A percentile compares a stretch with the other conserved stretches of the same genome.
phyloP scores from a whole-genome alignment of 495 filamentous ascomycete genomes.

The Lophiotrema nucula region DNA sequence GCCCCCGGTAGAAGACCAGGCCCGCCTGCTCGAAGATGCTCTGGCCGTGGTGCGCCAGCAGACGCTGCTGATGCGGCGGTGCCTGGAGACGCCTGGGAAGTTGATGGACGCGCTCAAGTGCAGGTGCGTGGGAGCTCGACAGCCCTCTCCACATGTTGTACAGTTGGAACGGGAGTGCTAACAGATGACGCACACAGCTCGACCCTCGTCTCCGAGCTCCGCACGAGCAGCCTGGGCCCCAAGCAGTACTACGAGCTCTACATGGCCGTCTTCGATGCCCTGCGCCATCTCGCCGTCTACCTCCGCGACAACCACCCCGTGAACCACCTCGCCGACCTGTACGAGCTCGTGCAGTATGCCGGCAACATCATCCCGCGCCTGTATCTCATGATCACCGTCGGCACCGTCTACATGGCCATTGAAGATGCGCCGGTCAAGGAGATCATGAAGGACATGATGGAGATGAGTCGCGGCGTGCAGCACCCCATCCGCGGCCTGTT shows the following conservation, averaged over 20 bases:
- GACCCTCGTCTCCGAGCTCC: constrained; percentile 93
- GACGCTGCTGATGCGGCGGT: constrained; percentile 93
- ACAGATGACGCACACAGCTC: constrained; percentile 58
- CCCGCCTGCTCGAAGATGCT: constrained; percentile 93
- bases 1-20: constrained; percentile 75
- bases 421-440: constrained; percentile 98
- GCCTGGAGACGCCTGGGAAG: constrained; percentile 94
- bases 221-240: constrained; percentile 89
- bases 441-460: constrained; percentile 99
- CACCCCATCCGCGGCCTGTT: constrained; percentile 94
- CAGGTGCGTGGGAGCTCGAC: constrained; percentile 62
- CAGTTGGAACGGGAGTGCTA: constrained; percentile 1
- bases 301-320: constrained; percentile 95
- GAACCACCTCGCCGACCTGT: constrained; percentile 96
- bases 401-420: constrained; percentile 98
- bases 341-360: constrained; percentile 98
- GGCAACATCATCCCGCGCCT: constrained; percentile 95
- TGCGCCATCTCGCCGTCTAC: constrained; percentile 94
- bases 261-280: constrained; percentile 97
- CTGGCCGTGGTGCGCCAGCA: constrained; percentile 94
- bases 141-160: background rate
- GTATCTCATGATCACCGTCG: constrained; percentile 98
- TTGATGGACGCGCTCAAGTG: constrained; percentile 99
- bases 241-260: constrained; percentile 99
- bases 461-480: constrained; percentile 97